Percentiles rank a stretch among this genome's conserved stretches.
phyloP scores from a whole-genome alignment of 371 early-diverging fungal genomes.

The Dichotomocladium elegans region DNA sequence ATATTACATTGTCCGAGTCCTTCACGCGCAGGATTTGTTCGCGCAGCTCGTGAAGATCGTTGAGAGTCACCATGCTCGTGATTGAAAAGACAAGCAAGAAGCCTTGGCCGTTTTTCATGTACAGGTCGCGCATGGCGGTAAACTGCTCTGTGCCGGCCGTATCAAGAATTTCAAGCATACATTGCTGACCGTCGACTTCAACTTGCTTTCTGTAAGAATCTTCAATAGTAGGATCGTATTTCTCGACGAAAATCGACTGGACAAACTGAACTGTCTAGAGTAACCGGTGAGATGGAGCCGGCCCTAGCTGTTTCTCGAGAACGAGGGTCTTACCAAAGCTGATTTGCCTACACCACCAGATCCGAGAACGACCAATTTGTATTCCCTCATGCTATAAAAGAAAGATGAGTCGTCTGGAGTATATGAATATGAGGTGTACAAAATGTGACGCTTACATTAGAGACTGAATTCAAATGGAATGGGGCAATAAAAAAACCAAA shows the following conservation, averaged over 20 bases:
- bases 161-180: slow-evolving; percentile 89
- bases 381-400: slow-evolving; percentile 9
- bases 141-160: slow-evolving; percentile 90
- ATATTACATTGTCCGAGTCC: slow-evolving; percentile 66
- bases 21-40: slow-evolving; percentile 84
- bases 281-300: background rate
- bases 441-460: too few species aligned
- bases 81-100: slow-evolving; percentile 88
- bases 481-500: too few species aligned
- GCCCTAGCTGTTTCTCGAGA: background rate
- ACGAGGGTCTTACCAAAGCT: slow-evolving; percentile 1
- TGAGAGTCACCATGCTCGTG: slow-evolving; percentile 78
- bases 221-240: slow-evolving; percentile 89
- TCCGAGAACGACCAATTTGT: slow-evolving; percentile 6
- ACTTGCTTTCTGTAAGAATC: slow-evolving; percentile 89
- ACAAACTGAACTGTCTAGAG: slow-evolving; percentile 11
- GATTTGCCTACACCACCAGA: slow-evolving; percentile 12
- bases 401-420: too few species aligned
- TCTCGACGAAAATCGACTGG: slow-evolving; percentile 13
- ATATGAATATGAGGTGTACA: too few species aligned
- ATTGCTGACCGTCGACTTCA: slow-evolving; percentile 82
- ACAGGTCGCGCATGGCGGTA: slow-evolving; percentile 90
- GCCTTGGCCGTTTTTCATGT: slow-evolving; percentile 91
- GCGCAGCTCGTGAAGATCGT: slow-evolving; percentile 73
- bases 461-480: too few species aligned